phyloP scores from a whole-genome alignment of 208 protist species.

The Trichomonas vaginalis region DNA sequence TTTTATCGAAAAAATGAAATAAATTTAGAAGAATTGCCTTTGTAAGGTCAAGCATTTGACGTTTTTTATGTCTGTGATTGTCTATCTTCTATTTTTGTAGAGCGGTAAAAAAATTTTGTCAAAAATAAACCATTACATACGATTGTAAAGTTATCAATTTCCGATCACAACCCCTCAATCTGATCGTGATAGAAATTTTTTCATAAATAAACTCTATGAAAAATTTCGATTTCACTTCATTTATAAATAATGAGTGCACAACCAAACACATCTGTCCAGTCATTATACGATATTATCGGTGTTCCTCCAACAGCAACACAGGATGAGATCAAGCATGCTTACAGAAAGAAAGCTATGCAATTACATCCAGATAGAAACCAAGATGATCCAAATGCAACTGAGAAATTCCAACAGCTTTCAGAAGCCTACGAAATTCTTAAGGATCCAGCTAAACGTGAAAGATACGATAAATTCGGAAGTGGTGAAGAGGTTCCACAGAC shows the following conservation, averaged over 20 bases:
- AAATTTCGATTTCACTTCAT: too few species aligned
- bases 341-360: slow-evolving; percentile 5
- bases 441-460: neutral
- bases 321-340: slow-evolving; percentile 11
- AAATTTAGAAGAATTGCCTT: too few species aligned
- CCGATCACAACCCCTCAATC: too few species aligned
- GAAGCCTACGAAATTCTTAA: slow-evolving; percentile 15
- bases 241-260: neutral
- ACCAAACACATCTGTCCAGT: neutral
- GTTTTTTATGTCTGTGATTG: too few species aligned
- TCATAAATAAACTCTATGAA: too few species aligned
- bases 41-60: too few species aligned
- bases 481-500: neutral
- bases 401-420: neutral
- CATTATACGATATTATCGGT: slow-evolving; percentile 11
- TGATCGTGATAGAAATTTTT: too few species aligned
- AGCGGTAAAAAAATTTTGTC: too few species aligned
- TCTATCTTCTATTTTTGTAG: too few species aligned
- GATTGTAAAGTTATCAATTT: too few species aligned
- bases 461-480: neutral
- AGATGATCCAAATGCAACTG: neutral
- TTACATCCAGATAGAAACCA: slow-evolving; percentile 24
- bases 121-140: too few species aligned
- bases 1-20: too few species aligned
- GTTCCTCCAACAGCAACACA: neutral